phyloP scores from a whole-genome alignment of 75 land plant species.

The Pseudotsuga menziesii region DNA sequence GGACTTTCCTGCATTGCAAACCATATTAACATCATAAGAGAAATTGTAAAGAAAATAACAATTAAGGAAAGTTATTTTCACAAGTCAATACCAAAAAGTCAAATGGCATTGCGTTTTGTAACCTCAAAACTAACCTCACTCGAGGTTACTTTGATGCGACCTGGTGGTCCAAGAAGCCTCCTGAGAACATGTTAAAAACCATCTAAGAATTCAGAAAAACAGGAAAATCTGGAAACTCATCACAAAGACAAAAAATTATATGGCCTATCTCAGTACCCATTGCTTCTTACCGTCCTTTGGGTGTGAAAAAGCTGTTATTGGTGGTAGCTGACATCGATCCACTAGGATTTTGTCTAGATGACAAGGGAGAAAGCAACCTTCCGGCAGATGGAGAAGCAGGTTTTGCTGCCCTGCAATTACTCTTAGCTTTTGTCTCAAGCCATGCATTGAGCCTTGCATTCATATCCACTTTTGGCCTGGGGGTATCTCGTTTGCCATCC shows the following conservation, averaged over 20 bases:
- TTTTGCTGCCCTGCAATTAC: constrained; percentile 30
- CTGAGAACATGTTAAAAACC: not conserved
- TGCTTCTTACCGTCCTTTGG: constrained; percentile 6
- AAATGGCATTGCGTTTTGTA: not conserved
- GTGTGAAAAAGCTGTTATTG: not conserved
- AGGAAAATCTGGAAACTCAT: not conserved
- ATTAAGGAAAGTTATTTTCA: not conserved
- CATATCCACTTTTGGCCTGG: constrained; percentile 67
- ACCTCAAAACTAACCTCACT: not conserved
- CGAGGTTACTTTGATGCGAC: constrained; percentile 1
- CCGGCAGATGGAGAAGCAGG: constrained; percentile 28
- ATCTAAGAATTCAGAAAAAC: constrained; percentile 1
- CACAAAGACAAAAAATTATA: not conserved
- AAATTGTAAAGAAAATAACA: not conserved
- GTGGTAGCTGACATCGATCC: not conserved
- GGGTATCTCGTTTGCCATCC: constrained; percentile 31
- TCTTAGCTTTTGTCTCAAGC: constrained; percentile 81
- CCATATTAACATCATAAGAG: not conserved
- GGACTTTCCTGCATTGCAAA: constrained; percentile 10
- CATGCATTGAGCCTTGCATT: constrained; percentile 70
- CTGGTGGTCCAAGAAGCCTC: constrained; percentile 5
- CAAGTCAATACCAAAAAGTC: not conserved
- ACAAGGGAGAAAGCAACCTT: constrained; percentile 22
- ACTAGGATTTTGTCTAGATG: not conserved
- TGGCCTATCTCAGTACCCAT: not conserved